A percentile compares a stretch with the other conserved stretches of the same genome.
Evolutionary conservation across 495 filamentous ascomycete species (phyloP).

Genomic region (Tuber magnatum): DNA sequence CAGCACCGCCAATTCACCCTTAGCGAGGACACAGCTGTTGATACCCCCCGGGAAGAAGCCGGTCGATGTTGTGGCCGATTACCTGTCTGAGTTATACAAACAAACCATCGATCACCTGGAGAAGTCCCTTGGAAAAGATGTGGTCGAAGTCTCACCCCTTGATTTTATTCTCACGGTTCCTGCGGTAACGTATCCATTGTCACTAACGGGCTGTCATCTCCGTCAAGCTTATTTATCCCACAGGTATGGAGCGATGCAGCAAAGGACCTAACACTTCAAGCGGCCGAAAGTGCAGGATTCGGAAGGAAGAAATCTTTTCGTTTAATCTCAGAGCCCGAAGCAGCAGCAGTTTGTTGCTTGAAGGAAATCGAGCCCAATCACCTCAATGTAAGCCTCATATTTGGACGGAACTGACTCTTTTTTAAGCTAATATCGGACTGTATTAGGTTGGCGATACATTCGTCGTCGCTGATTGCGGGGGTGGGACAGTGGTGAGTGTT

Average conservation of each 20-base stretch:
- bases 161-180: constrained; percentile 51
- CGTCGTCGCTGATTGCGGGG: constrained; percentile 65
- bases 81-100: constrained; percentile 45
- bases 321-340: constrained; percentile 55
- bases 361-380: constrained; percentile 21
- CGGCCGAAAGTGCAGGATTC: constrained; percentile 50
- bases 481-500: constrained; percentile 54
- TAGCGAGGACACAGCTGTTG: constrained; percentile 22
- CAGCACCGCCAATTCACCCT: constrained; percentile 8
- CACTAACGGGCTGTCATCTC: background rate
- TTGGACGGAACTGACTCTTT: background rate
- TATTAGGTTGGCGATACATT: constrained; percentile 56
- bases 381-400: constrained; percentile 12
- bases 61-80: constrained; percentile 44
- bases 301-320: constrained; percentile 45
- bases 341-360: constrained; percentile 30
- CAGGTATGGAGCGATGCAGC: constrained; percentile 50
- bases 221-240: background rate
- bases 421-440: background rate
- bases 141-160: constrained; percentile 37
- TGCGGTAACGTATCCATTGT: constrained; percentile 34
- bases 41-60: constrained; percentile 29
- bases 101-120: constrained; percentile 45
- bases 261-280: constrained; percentile 47
- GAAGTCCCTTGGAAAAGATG: constrained; percentile 41